phyloP scores from a whole-genome alignment of 192 early-diverging fungal species.

The Anaeromyces robustus region DNA sequence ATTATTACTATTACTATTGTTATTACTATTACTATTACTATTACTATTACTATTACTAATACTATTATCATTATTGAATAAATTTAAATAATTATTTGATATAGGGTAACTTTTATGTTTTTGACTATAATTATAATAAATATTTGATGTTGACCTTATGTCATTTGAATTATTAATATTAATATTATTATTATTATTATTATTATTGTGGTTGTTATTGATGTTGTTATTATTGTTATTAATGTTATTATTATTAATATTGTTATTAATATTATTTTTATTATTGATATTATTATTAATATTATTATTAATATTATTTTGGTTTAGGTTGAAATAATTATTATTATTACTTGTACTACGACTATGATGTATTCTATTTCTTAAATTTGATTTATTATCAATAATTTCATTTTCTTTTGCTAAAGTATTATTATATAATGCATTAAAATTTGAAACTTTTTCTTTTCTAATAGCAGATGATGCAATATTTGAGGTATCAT shows the following conservation, averaged over 20 bases:
- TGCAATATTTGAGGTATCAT: not conserved
- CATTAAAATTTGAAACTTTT: not conserved
- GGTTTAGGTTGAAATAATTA: too few relatives aligned
- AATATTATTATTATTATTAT: not conserved
- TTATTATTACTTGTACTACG: not conserved
- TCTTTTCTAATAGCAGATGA: not conserved
- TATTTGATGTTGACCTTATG: not conserved
- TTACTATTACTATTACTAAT: too few relatives aligned
- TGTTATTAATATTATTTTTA: not conserved
- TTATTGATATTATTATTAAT: not conserved
- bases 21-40: too few relatives aligned
- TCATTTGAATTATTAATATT: not conserved
- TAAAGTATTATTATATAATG: not conserved
- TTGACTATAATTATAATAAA: not conserved
- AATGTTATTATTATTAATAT: not conserved
- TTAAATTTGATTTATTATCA: not conserved
- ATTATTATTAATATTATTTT: not conserved
- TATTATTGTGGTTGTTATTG: too few relatives aligned
- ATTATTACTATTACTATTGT: too few relatives aligned
- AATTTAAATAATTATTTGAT: too few relatives aligned
- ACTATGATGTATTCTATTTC: not conserved
- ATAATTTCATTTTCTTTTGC: not conserved
- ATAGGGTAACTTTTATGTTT: not conserved
- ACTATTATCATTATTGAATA: too few relatives aligned
- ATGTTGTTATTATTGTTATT: not conserved